phyloP scores from a whole-genome alignment of 371 early-diverging fungal genomes.

The Syncephalastrum sp. region DNA sequence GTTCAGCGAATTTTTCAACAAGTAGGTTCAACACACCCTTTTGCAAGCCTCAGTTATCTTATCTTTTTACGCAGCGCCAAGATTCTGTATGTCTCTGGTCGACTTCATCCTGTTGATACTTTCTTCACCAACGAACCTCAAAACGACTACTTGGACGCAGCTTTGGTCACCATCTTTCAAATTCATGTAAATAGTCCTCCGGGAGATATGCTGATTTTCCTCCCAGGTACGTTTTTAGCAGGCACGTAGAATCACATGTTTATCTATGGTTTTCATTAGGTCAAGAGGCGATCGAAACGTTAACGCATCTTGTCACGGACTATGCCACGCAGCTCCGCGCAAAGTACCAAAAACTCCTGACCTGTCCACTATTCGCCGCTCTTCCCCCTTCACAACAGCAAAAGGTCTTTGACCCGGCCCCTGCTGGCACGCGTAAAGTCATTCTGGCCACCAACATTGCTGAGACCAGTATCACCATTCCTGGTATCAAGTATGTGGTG shows the following conservation, averaged over 20 bases:
- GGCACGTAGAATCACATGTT: background rate
- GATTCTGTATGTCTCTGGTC: slow-evolving; percentile 79
- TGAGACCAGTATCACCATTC: slow-evolving; percentile 98
- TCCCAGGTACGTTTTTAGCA: slow-evolving; percentile 68
- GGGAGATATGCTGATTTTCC: slow-evolving; percentile 92
- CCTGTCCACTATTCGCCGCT: slow-evolving; percentile 89
- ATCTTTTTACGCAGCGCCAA: slow-evolving; percentile 55
- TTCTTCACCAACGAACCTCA: slow-evolving; percentile 77
- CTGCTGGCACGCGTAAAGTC: slow-evolving; percentile 84
- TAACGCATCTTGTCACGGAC: slow-evolving; percentile 79
- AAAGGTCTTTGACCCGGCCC: slow-evolving; percentile 88
- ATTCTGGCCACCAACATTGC: slow-evolving; percentile 98
- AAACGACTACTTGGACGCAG: slow-evolving; percentile 89
- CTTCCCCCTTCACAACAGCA: slow-evolving; percentile 93
- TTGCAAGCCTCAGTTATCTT: slow-evolving; percentile 5
- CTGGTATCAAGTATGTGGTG: slow-evolving; percentile 97
- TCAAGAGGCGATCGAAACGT: slow-evolving; percentile 89
- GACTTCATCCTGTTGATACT: slow-evolving; percentile 86
- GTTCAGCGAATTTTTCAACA: slow-evolving; percentile 87
- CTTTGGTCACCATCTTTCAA: slow-evolving; percentile 83
- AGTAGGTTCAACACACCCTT: slow-evolving; percentile 23
- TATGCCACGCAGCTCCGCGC: slow-evolving; percentile 43
- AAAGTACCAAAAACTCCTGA: slow-evolving; percentile 42
- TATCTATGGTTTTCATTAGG: slow-evolving; percentile 12
- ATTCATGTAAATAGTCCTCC: slow-evolving; percentile 83